phyloP scores from a whole-genome alignment of 148 eudicot genomes.

The Simmondsia chinensis region DNA sequence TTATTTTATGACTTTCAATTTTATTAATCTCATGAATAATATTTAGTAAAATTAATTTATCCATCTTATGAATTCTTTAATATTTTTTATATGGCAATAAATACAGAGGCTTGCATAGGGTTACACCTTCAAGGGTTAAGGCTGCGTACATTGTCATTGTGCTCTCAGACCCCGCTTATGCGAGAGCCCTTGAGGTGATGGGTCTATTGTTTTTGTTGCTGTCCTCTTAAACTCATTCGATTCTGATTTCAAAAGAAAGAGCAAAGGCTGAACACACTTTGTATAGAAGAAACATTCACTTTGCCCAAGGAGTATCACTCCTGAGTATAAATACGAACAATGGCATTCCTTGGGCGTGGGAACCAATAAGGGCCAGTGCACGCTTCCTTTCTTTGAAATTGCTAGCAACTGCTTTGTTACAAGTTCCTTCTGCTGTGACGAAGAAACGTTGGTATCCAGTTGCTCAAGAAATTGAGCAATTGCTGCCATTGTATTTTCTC shows the following conservation, averaged over 20 bases:
- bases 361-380: constrained; percentile 53
- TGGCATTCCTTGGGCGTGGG: constrained; percentile 78
- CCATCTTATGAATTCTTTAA: too few relatives aligned
- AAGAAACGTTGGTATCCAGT: constrained; percentile 54
- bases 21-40: too few relatives aligned
- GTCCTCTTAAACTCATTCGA: constrained; percentile 54
- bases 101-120: too few relatives aligned
- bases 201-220: constrained; percentile 73
- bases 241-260: constrained; percentile 66
- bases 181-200: constrained; percentile 59
- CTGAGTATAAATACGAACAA: constrained; percentile 71
- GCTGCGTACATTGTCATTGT: too few relatives aligned
- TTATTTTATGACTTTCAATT: too few relatives aligned
- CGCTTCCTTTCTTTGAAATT: constrained; percentile 46
- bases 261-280: constrained; percentile 59
- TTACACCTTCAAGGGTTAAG: too few relatives aligned
- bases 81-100: too few relatives aligned
- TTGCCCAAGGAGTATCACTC: constrained; percentile 50
- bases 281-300: constrained; percentile 51
- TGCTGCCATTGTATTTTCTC: constrained; percentile 45
- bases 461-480: constrained; percentile 74
- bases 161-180: constrained; percentile 71
- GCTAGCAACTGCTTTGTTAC: constrained; percentile 54
- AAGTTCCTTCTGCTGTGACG: constrained; percentile 68
- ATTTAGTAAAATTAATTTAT: too few relatives aligned